Percentiles rank a stretch among this genome's conserved stretches.
Conservation (phyloP, 352 stramenopile species). For the Globisporangium splendens region DNA sequence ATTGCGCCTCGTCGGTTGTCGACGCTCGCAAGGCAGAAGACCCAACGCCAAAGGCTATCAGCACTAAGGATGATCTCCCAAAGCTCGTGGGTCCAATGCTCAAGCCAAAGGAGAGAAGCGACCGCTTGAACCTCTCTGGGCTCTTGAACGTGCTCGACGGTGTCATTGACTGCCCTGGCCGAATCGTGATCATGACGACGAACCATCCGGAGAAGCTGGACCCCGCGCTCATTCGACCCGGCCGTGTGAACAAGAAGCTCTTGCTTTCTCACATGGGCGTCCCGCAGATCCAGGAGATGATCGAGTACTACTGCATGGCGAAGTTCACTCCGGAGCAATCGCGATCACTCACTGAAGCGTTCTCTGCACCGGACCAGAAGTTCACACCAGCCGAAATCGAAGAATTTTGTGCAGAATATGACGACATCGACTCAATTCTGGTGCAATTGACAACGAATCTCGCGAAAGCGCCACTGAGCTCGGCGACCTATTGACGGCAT, state of each 20-base stretch:
- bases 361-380: too few relatives aligned
- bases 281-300: constrained; percentile 39
- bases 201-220: constrained; percentile 88
- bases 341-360: neutral
- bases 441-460: too few relatives aligned
- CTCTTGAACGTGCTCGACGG: constrained; percentile 87
- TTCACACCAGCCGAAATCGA: constrained; percentile 9
- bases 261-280: constrained; percentile 54
- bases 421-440: constrained; percentile 8
- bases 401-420: constrained; percentile 13
- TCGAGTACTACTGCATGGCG: constrained; percentile 51
- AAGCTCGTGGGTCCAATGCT: neutral
- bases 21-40: constrained; percentile 15
- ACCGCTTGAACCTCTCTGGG: constrained; percentile 46
- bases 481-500: too few relatives aligned
- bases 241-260: constrained; percentile 83
- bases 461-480: too few relatives aligned
- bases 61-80: too few relatives aligned
- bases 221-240: constrained; percentile 81
- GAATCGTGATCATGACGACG: constrained; percentile 86
- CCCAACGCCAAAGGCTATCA: too few relatives aligned
- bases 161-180: constrained; percentile 69
- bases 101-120: constrained; percentile 15
- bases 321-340: constrained; percentile 22
- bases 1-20: constrained; percentile 51